Evolutionary conservation across 139 green algal genomes (phyloP).

Genomic region (Mesotaenium endlicherianum): DNA sequence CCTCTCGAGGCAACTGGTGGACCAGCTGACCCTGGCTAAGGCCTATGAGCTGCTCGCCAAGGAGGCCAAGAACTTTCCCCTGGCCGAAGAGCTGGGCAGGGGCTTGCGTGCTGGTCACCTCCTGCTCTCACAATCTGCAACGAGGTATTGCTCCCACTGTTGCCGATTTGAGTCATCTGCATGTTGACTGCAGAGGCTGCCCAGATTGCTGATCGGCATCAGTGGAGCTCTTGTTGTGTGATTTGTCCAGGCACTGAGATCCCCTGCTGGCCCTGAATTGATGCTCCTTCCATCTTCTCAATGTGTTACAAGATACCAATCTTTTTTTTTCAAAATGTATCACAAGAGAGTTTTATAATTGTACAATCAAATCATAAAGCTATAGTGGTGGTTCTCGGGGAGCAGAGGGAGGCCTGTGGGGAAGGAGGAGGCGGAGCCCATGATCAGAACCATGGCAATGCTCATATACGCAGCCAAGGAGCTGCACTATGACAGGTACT

Average conservation of each 20-base stretch:
- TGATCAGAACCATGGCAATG: slow-evolving; percentile 11
- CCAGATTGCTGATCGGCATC: too few relatives aligned
- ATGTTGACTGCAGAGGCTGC: too few relatives aligned
- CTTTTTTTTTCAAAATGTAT: too few relatives aligned
- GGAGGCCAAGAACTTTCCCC: slow-evolving; percentile 20
- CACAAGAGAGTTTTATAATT: too few relatives aligned
- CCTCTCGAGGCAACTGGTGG: slow-evolving; percentile 22
- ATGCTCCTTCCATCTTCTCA: too few relatives aligned
- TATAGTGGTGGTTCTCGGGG: neutral
- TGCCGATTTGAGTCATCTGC: neutral
- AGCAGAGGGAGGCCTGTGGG: neutral
- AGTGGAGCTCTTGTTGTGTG: too few relatives aligned
- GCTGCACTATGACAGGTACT: slow-evolving; percentile 31
- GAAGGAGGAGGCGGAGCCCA: slow-evolving; percentile 7
- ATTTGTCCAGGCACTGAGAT: too few relatives aligned
- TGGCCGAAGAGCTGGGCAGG: slow-evolving; percentile 21
- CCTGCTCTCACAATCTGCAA: neutral
- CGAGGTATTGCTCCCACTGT: neutral
- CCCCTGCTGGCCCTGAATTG: too few relatives aligned
- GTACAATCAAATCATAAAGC: too few relatives aligned
- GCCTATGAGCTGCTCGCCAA: slow-evolving; percentile 33
- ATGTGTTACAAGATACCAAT: too few relatives aligned
- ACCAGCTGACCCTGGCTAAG: slow-evolving; percentile 42
- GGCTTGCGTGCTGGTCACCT: neutral
- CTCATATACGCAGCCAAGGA: slow-evolving; percentile 23